Evolutionary conservation across 2,329 filamentous ascomycete species (phyloP).

Genomic region (Diaporthe vaccinii): DNA sequence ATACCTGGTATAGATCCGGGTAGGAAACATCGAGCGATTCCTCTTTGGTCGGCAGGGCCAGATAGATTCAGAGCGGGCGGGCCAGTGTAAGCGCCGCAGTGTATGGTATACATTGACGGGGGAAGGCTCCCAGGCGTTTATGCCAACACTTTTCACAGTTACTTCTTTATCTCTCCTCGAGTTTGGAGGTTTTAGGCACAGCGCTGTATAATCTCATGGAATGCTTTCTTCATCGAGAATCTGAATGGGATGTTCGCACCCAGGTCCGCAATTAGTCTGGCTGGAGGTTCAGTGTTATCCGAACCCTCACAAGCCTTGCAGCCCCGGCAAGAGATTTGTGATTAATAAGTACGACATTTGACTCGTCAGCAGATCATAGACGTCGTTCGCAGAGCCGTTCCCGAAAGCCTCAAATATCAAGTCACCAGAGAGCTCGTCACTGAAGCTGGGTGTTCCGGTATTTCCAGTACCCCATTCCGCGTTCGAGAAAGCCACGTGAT

Average conservation of each 20-base stretch:
- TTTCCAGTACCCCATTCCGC: neutral
- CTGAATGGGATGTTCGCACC: neutral
- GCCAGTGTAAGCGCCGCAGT: neutral
- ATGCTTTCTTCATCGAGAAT: neutral
- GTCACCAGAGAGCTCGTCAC: constrained; percentile 50
- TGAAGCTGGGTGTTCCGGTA: constrained; percentile 16
- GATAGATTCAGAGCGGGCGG: neutral
- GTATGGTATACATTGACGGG: neutral
- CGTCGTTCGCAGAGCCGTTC: constrained; percentile 44
- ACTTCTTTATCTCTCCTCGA: neutral
- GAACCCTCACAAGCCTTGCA: no score
- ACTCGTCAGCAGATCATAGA: constrained; percentile 43
- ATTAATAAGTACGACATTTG: neutral
- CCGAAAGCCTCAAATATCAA: constrained; percentile 49
- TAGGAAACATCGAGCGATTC: neutral
- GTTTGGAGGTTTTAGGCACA: neutral
- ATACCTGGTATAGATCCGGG: neutral
- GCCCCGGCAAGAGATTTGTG: no score
- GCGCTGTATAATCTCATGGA: neutral
- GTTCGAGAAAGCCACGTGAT: neutral
- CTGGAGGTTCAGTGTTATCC: no score
- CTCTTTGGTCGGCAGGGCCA: neutral
- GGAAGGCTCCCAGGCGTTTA: neutral
- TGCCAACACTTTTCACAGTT: neutral
- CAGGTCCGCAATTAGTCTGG: no score